phyloP scores from a whole-genome alignment of 192 early-diverging fungal species.

The Gonapodya sp. region DNA sequence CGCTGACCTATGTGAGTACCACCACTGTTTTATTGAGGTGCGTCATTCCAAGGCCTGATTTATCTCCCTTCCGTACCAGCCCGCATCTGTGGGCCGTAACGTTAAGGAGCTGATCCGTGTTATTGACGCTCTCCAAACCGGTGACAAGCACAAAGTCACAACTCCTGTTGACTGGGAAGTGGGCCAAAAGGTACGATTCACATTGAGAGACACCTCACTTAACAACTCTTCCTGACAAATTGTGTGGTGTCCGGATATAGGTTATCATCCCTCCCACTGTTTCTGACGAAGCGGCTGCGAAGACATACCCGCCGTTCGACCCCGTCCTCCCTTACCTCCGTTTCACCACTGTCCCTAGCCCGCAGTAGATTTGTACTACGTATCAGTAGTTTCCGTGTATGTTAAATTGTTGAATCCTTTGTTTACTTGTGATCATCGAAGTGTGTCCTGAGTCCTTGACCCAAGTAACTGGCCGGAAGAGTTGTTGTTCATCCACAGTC shows the following conservation, averaged over 20 bases:
- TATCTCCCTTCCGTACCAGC: neutral
- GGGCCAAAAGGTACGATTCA: conserved; percentile 43
- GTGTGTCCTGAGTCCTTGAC: no score
- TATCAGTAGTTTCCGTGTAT: no score
- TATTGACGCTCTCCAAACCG: conserved; percentile 86
- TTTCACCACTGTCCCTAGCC: neutral
- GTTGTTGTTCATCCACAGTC: no score
- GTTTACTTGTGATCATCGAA: no score
- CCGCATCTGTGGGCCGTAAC: conserved; percentile 48
- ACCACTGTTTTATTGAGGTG: conserved; percentile 26
- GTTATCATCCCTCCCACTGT: conserved; percentile 88
- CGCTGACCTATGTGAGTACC: conserved; percentile 87
- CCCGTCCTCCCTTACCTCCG: conserved; percentile 16
- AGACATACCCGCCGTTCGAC: conserved; percentile 14
- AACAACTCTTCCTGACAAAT: neutral
- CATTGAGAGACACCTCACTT: neutral
- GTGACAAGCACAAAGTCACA: conserved; percentile 77
- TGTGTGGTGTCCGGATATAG: conserved; percentile 3
- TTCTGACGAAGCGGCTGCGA: conserved; percentile 69
- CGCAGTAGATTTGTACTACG: neutral
- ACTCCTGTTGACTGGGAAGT: conserved; percentile 92
- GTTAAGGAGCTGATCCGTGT: conserved; percentile 93
- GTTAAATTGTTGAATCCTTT: no score
- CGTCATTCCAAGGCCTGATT: neutral
- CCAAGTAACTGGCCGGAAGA: no score